Conservation (phyloP, 2,329 filamentous ascomycete species). For the Tolypocladium tundrense region DNA sequence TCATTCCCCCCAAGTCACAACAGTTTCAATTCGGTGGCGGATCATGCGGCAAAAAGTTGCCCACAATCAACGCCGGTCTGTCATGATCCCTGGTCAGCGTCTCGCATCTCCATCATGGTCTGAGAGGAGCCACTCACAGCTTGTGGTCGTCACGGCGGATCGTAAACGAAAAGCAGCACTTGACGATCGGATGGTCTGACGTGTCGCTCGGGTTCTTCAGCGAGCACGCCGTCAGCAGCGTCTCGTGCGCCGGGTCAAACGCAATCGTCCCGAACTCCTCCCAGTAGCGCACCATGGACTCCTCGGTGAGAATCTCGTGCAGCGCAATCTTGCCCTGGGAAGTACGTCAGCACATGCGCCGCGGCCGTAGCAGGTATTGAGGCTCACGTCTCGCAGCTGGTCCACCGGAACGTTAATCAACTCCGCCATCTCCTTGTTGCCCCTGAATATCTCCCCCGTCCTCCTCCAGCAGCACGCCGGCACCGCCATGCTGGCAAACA, state of each 20-base stretch:
- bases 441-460: conserved; percentile 93
- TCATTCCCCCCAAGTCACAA: neutral
- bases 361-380: neutral
- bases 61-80: conserved; percentile 88
- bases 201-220: conserved; percentile 70
- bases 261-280: conserved; percentile 98
- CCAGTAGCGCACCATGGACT: conserved; percentile 94
- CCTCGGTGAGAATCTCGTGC: conserved; percentile 91
- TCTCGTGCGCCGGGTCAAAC: conserved; percentile 89
- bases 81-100: conserved; percentile 1
- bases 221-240: conserved; percentile 85
- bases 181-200: conserved; percentile 62
- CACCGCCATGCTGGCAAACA: conserved; percentile 98
- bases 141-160: conserved; percentile 92
- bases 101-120: too few relatives aligned
- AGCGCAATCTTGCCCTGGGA: conserved; percentile 80
- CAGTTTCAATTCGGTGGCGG: conserved; percentile 24
- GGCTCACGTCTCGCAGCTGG: conserved; percentile 74
- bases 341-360: conserved; percentile 7
- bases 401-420: conserved; percentile 90
- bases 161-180: conserved; percentile 96
- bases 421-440: conserved; percentile 98
- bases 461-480: conserved; percentile 95
- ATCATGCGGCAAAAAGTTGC: conserved; percentile 89
- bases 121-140: conserved; percentile 57